Evolutionary conservation across 2,329 filamentous ascomycete genomes (phyloP).

Genomic region (Pestalotiopsis sp.): DNA sequence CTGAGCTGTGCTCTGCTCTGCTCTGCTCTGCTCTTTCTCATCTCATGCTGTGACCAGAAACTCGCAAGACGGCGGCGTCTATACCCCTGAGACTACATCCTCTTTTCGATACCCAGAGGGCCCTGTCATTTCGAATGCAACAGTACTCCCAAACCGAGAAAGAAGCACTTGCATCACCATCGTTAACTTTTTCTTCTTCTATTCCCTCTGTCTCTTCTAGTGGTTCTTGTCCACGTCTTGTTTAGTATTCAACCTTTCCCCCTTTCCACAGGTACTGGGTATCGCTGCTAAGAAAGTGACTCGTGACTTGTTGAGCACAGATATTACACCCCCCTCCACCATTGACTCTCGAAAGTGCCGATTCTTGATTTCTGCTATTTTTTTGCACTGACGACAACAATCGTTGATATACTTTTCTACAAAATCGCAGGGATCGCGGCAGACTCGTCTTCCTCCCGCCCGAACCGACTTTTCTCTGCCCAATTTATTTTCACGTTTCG

Average conservation of each 20-base stretch:
- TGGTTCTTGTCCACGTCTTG: neutral
- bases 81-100: slow-evolving; percentile 11
- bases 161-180: neutral
- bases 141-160: neutral
- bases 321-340: neutral
- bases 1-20: no score
- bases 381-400: neutral
- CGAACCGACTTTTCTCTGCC: neutral
- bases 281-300: neutral
- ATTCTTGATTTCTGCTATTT: neutral
- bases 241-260: neutral
- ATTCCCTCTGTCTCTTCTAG: neutral
- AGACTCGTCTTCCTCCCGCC: neutral
- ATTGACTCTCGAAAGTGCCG: neutral
- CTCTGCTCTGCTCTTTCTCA: neutral
- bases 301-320: neutral
- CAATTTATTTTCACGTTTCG: neutral
- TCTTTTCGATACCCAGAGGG: neutral
- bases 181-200: neutral
- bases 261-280: neutral
- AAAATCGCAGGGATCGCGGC: neutral
- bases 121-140: neutral
- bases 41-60: slow-evolving; percentile 6
- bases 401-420: neutral
- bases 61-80: neutral